Percentiles rank a stretch among this genome's conserved stretches.
Conservation (phyloP, 2,329 filamentous ascomycete species). For the Nigrospora oryzae region DNA sequence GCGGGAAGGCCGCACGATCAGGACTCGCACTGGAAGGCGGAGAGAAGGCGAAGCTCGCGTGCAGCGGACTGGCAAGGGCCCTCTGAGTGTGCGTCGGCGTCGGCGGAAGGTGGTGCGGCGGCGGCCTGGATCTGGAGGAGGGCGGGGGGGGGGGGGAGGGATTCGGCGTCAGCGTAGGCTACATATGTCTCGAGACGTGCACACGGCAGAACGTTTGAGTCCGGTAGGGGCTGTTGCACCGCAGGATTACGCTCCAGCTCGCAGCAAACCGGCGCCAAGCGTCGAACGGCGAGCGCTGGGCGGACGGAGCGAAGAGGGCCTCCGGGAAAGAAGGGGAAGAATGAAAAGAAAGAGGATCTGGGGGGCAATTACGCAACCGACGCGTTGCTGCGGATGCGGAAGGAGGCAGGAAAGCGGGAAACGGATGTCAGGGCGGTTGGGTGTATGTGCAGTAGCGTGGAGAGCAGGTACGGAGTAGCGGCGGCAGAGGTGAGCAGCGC, state of each 20-base stretch:
- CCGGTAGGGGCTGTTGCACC: not conserved
- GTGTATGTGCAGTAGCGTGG: not conserved
- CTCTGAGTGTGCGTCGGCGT: slow-evolving; percentile 21
- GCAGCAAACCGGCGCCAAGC: no score
- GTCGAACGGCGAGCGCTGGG: no score
- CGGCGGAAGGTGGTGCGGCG: no score
- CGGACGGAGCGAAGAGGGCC: no score
- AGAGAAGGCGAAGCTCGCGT: slow-evolving; percentile 32
- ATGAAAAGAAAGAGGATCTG: no score
- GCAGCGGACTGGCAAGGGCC: slow-evolving; percentile 40
- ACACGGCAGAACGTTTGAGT: not conserved
- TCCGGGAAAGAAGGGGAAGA: no score
- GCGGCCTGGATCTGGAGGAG: not conserved
- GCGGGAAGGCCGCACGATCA: slow-evolving; percentile 24
- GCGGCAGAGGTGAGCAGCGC: not conserved
- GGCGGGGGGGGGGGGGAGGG: not conserved
- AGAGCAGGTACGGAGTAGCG: not conserved
- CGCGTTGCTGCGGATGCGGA: no score
- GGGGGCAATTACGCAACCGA: no score
- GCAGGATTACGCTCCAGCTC: not conserved
- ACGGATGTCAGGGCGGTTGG: not conserved
- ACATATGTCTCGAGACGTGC: no score
- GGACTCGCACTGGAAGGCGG: slow-evolving; percentile 33
- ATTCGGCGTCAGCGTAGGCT: not conserved
- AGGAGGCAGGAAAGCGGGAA: not conserved